Conservation (phyloP, 2,329 filamentous ascomycete species). For the Tolypocladium tundrense region DNA sequence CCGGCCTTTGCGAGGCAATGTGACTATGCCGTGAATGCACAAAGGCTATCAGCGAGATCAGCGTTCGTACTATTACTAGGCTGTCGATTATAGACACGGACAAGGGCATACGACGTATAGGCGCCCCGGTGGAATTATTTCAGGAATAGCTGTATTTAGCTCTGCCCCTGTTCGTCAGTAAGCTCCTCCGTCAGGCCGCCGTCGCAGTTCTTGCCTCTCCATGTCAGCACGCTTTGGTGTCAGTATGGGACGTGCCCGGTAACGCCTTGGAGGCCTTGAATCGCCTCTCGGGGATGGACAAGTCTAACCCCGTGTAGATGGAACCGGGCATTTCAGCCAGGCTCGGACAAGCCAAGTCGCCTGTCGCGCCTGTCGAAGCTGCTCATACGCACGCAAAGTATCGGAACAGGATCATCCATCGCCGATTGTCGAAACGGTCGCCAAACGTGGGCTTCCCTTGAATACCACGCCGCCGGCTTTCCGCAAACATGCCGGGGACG, state of each 20-base stretch:
- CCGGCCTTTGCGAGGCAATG: background rate
- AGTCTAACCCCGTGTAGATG: background rate
- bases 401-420: background rate
- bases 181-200: background rate
- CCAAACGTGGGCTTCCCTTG: too few species aligned
- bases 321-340: background rate
- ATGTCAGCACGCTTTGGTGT: background rate
- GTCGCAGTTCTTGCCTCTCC: background rate
- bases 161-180: background rate
- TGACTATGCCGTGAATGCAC: background rate
- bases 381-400: background rate
- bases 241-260: background rate
- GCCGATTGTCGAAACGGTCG: background rate
- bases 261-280: too few species aligned
- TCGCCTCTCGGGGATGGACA: background rate
- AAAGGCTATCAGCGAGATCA: background rate
- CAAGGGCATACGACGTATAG: background rate
- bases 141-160: background rate
- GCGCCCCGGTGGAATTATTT: too few species aligned
- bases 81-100: background rate
- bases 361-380: background rate
- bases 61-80: background rate
- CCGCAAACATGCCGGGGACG: background rate
- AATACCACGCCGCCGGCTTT: background rate
- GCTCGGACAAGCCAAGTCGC: background rate